A percentile compares a stretch with the other conserved stretches of the same genome.
Evolutionary conservation across 495 filamentous ascomycete genomes (phyloP).

Genomic region (Barbatosphaeria neglecta): DNA sequence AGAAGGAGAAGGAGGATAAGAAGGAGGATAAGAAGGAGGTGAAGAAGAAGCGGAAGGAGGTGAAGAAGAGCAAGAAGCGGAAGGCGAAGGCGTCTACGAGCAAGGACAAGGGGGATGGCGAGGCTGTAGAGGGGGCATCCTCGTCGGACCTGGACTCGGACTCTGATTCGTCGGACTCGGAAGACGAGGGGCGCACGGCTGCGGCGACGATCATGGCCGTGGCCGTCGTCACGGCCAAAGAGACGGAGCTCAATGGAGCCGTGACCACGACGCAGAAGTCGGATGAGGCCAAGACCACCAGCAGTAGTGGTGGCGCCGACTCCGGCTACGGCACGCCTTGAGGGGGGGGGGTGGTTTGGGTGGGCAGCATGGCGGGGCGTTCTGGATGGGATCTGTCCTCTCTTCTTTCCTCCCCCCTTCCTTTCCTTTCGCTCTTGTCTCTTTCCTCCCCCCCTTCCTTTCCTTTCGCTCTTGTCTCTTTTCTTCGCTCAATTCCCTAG

Average conservation of each 20-base stretch:
- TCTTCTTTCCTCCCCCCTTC: no score
- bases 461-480: neutral
- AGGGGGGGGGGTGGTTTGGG: neutral
- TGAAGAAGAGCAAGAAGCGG: constrained; percentile 1
- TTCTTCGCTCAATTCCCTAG: no score
- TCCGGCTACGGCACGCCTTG: constrained; percentile 20
- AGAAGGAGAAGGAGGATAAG: constrained; percentile 15
- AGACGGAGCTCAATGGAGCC: no score
- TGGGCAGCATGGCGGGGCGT: neutral
- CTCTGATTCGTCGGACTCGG: constrained; percentile 3
- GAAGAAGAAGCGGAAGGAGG: constrained; percentile 8
- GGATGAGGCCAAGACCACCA: constrained; percentile 4
- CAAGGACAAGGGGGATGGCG: constrained; percentile 2
- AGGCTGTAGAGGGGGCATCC: no score
- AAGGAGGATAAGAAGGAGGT: constrained; percentile 9
- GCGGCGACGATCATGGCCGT: neutral
- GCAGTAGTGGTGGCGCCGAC: constrained; percentile 12
- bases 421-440: neutral
- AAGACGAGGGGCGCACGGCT: neutral
- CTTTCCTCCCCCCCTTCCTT: neutral
- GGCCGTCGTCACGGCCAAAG: constrained; percentile 3
- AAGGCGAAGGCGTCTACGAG: constrained; percentile 6
- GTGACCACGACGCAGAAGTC: constrained; percentile 7
- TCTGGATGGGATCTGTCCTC: no score
- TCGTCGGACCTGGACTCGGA: constrained; percentile 6